Evolutionary conservation across 148 eudicot species (phyloP).

Genomic region (Amaranthus cruentus): DNA sequence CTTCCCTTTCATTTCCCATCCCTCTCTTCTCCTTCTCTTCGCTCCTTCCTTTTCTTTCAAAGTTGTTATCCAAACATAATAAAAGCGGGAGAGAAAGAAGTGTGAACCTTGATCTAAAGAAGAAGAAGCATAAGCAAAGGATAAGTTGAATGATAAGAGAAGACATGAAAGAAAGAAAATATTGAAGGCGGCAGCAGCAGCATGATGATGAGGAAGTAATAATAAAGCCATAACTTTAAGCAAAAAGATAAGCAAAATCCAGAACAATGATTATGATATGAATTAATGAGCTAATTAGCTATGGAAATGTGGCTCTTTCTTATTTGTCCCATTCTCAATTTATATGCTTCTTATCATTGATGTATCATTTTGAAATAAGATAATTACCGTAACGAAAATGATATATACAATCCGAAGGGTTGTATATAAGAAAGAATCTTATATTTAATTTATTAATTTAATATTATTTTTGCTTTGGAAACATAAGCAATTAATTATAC

Average conservation of each 20-base stretch:
- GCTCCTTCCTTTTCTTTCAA: too few species aligned
- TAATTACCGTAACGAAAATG: not conserved
- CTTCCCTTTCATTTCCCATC: too few species aligned
- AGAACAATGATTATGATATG: slow-evolving; percentile 1
- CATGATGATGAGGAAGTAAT: not conserved
- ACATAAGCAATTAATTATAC: too few species aligned
- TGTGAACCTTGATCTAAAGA: slow-evolving; percentile 24
- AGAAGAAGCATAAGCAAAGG: slow-evolving; percentile 11
- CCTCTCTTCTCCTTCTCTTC: too few species aligned
- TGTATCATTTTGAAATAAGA: not conserved
- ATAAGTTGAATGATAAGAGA: slow-evolving; percentile 4
- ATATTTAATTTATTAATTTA: too few species aligned
- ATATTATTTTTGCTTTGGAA: too few species aligned
- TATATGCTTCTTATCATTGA: slow-evolving; percentile 15
- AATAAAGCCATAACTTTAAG: slow-evolving; percentile 8
- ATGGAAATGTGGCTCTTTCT: slow-evolving; percentile 40
- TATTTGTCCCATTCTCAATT: slow-evolving; percentile 41
- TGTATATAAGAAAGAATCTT: too few species aligned
- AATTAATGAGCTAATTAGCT: not conserved
- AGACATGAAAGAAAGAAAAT: slow-evolving; percentile 22
- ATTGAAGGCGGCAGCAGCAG: slow-evolving; percentile 1
- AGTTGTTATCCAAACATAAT: too few species aligned
- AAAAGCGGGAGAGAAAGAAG: not conserved
- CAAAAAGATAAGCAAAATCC: not conserved
- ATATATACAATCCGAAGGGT: too few species aligned